phyloP scores from a whole-genome alignment of 371 early-diverging fungal species.

The Mucor indicus region DNA sequence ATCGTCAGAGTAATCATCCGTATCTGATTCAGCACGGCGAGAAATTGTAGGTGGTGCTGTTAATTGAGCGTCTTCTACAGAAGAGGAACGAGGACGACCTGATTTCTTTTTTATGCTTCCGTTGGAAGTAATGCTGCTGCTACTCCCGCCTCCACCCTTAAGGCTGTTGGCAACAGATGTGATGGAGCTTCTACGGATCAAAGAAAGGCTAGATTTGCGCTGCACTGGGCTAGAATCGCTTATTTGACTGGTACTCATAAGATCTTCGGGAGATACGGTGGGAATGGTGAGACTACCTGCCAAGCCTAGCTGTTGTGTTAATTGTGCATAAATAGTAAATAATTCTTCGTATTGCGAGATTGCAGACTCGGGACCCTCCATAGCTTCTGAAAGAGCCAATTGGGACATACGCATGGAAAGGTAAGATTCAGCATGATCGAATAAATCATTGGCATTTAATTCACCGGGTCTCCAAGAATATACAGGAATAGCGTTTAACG shows the following conservation, averaged over 20 bases:
- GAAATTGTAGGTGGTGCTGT: neutral
- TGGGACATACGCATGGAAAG: conserved; percentile 23
- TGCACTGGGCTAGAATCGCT: neutral
- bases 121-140: too few species aligned
- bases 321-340: conserved; percentile 59
- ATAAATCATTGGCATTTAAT: conserved; percentile 10
- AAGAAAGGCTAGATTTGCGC: conserved; percentile 8
- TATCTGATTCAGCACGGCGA: conserved; percentile 5
- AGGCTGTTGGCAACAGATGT: conserved; percentile 1
- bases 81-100: conserved; percentile 8
- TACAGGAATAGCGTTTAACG: conserved; percentile 9
- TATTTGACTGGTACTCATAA: neutral
- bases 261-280: neutral
- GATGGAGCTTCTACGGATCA: conserved; percentile 8
- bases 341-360: conserved; percentile 53
- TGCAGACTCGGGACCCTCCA: conserved; percentile 49
- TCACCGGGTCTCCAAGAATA: conserved; percentile 21
- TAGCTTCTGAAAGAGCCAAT: conserved; percentile 15
- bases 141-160: neutral
- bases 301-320: conserved; percentile 32
- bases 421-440: conserved; percentile 22
- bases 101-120: neutral
- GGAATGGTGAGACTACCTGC: neutral
- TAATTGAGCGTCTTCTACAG: conserved; percentile 4
- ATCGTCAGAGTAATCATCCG: conserved; percentile 6